Percentiles rank a stretch among this genome's conserved stretches.
Conservation (phyloP, 192 early-diverging fungal genomes). For the Entomortierella parvispora region DNA sequence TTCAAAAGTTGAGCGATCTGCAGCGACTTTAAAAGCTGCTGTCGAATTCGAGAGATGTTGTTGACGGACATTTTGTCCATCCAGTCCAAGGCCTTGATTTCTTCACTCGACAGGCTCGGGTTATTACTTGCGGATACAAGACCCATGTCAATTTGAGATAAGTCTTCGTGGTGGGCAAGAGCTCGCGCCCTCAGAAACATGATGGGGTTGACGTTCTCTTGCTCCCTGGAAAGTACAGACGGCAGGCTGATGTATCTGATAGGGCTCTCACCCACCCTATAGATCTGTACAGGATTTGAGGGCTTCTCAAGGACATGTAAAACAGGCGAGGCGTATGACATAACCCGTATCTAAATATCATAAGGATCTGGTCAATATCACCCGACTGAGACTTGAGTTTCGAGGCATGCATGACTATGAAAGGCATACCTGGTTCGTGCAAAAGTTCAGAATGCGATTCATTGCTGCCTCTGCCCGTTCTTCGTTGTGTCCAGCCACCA, state of each 20-base stretch:
- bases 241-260: too few relatives aligned
- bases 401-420: too few relatives aligned
- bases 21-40: conserved; percentile 9
- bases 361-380: neutral
- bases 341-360: conserved; percentile 1
- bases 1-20: conserved; percentile 24
- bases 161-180: conserved; percentile 6
- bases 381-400: neutral
- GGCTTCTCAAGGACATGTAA: conserved; percentile 41
- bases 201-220: neutral
- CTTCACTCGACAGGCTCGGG: neutral
- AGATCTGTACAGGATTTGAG: conserved; percentile 22
- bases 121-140: neutral
- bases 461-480: conserved; percentile 2
- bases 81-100: neutral
- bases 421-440: conserved; percentile 21
- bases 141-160: conserved; percentile 16
- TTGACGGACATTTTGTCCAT: conserved; percentile 11
- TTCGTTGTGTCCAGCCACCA: conserved; percentile 20
- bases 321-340: neutral
- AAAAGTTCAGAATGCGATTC: conserved; percentile 33
- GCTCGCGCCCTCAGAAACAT: conserved; percentile 12
- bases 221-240: too few relatives aligned
- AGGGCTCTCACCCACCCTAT: too few relatives aligned
- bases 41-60: conserved; percentile 17